A percentile compares a stretch with the other conserved stretches of the same genome.
phyloP scores from a whole-genome alignment of 2,329 filamentous ascomycete species.

The Stagonosporopsis tanaceti region DNA sequence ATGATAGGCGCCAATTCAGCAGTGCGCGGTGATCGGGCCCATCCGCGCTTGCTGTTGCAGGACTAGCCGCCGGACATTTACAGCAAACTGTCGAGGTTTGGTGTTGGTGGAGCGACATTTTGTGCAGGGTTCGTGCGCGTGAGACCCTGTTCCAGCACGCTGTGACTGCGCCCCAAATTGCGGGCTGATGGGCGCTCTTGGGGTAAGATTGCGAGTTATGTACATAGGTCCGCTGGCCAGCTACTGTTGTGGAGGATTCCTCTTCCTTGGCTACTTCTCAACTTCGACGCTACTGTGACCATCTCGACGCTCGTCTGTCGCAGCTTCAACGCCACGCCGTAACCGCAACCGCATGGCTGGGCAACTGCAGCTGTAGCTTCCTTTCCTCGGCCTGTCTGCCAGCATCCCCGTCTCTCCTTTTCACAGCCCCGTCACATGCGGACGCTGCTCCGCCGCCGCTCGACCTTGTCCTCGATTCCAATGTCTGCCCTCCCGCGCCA shows the following conservation, averaged over 20 bases:
- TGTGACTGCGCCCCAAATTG: slow-evolving; percentile 8
- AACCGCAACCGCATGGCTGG: slow-evolving; percentile 1
- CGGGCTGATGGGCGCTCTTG: slow-evolving; percentile 10
- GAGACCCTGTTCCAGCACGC: slow-evolving; percentile 12
- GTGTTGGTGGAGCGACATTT: slow-evolving; percentile 3
- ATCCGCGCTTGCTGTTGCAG: slow-evolving; percentile 6
- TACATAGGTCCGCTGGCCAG: slow-evolving; percentile 8
- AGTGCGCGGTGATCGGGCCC: not conserved
- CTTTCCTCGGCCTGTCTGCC: not conserved
- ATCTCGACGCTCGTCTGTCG: not conserved
- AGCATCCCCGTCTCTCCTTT: not conserved
- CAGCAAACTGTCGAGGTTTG: not conserved
- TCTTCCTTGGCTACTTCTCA: not conserved
- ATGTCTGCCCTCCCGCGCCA: slow-evolving; percentile 35
- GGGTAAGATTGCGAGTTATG: slow-evolving; percentile 19
- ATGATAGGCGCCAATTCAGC: slow-evolving; percentile 5
- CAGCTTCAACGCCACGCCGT: not conserved
- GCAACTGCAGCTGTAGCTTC: not conserved
- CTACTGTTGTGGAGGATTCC: not conserved
- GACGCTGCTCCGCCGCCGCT: slow-evolving; percentile 13
- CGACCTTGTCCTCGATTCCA: slow-evolving; percentile 5
- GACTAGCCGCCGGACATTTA: not conserved
- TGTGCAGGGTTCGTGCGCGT: slow-evolving; percentile 1
- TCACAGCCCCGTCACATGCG: slow-evolving; percentile 2
- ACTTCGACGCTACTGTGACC: not conserved